These are phyloP conservation scores for Pisolithus thermaeus DNA, from an alignment of 1,284 basidiomycete species.

Conservation along the genomic window DNA sequence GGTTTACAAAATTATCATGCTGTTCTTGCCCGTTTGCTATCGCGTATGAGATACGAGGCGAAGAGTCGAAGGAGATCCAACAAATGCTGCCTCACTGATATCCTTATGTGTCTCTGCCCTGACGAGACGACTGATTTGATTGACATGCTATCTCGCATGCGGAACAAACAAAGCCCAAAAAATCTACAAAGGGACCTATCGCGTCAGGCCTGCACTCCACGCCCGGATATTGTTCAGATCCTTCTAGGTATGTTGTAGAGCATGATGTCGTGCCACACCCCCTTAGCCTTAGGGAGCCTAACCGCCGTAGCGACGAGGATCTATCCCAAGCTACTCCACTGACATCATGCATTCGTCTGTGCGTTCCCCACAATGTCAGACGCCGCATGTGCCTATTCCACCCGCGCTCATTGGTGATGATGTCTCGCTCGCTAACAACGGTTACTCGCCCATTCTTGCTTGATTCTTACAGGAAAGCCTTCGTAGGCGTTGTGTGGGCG, in stretches of 20 bases:
- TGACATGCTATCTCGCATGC: constrained; percentile 15
- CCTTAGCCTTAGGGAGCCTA: constrained; percentile 13
- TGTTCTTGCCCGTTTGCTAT: constrained; percentile 27
- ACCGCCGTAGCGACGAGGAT: constrained; percentile 2
- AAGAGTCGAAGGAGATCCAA: neutral
- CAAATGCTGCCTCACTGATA: constrained; percentile 18
- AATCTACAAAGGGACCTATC: neutral
- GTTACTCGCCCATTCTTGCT: constrained; percentile 16
- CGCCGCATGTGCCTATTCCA: constrained; percentile 10
- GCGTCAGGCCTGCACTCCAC: neutral
- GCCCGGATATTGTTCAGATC: neutral
- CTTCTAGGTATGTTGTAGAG: neutral
- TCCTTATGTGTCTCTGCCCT: constrained; percentile 15
- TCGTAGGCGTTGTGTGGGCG: constrained; percentile 19
- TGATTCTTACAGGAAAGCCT: constrained; percentile 15
- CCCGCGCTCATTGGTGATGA: constrained; percentile 17
- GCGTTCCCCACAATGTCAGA: neutral
- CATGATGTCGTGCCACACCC: constrained; percentile 15
- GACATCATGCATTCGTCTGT: neutral
- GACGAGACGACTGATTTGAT: constrained; percentile 16
- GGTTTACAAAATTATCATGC: constrained; percentile 36
- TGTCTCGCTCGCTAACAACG: neutral
- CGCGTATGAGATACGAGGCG: constrained; percentile 22
- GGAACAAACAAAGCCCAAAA: neutral
- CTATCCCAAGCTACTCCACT: neutral